Conservation (phyloP, 371 early-diverging fungal genomes). For the Rhizopus delemar region DNA sequence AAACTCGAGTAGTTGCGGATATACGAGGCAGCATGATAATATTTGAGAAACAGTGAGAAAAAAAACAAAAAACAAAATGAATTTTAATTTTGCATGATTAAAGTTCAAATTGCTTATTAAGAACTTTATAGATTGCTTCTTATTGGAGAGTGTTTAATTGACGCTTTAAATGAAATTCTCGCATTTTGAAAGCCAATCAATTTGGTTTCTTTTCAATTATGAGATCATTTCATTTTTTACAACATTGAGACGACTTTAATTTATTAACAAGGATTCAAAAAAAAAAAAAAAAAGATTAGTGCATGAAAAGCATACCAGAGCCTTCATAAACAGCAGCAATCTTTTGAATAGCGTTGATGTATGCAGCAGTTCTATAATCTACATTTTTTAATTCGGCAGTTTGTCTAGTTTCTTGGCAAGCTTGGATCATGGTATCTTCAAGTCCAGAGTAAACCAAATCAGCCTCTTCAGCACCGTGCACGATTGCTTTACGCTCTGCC, state of each 20-base stretch:
- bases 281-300: conserved; percentile 15
- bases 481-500: conserved; percentile 75
- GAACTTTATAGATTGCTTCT: neutral
- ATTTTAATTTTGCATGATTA: neutral
- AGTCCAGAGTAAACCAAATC: conserved; percentile 89
- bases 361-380: conserved; percentile 86
- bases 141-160: too few relatives aligned
- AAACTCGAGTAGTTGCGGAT: neutral
- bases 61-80: neutral
- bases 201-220: too few relatives aligned
- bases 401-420: conserved; percentile 64
- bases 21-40: neutral
- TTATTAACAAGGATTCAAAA: neutral
- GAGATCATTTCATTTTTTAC: too few relatives aligned
- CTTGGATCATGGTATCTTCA: conserved; percentile 88
- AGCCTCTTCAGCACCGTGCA: conserved; percentile 89
- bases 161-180: too few relatives aligned
- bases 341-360: conserved; percentile 86
- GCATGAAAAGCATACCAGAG: conserved; percentile 80
- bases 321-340: conserved; percentile 78
- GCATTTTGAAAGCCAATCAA: too few relatives aligned
- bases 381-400: conserved; percentile 64
- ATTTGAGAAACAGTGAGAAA: neutral
- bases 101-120: neutral
- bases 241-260: too few relatives aligned